A percentile compares a stretch with the other conserved stretches of the same genome.
These are phyloP conservation scores for Arthrocladium fulminans DNA, from an alignment of 2,329 filamentous ascomycete species.

Conservation along the genomic window DNA sequence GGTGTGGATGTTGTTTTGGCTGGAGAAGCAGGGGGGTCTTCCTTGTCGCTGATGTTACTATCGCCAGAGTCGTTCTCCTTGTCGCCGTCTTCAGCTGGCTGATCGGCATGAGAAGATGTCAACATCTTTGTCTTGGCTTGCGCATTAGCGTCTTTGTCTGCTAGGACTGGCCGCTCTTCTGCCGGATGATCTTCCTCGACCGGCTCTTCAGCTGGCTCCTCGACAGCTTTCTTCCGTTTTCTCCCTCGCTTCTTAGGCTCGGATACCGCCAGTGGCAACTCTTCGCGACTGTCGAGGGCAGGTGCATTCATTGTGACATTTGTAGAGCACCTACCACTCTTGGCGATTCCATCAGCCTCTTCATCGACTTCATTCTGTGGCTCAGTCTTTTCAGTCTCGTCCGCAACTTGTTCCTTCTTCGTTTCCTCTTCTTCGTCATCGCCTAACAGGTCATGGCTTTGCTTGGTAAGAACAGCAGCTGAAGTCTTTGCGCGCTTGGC, in stretches of 20 bases:
- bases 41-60: background rate
- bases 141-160: slow-evolving; percentile 14
- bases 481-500: slow-evolving; percentile 23
- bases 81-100: background rate
- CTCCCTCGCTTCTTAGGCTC: slow-evolving; percentile 22
- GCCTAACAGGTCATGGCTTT: slow-evolving; percentile 16
- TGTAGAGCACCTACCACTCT: slow-evolving; percentile 2
- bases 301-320: slow-evolving; percentile 18
- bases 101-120: background rate
- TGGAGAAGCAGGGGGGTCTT: too few relatives aligned
- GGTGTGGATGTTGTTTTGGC: too few relatives aligned
- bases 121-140: background rate
- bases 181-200: slow-evolving; percentile 2
- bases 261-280: slow-evolving; percentile 9
- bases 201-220: slow-evolving; percentile 7
- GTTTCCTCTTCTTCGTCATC: slow-evolving; percentile 23
- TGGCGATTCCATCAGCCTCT: slow-evolving; percentile 3
- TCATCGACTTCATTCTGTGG: slow-evolving; percentile 4
- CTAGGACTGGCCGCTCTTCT: slow-evolving; percentile 10
- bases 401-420: slow-evolving; percentile 16
- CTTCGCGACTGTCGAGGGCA: slow-evolving; percentile 2
- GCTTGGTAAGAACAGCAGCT: slow-evolving; percentile 16
- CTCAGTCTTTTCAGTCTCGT: background rate
- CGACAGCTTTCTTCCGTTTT: slow-evolving; percentile 17
- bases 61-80: slow-evolving; percentile 8